Conservation (phyloP, 116 monocot genomes). For the Phalaenopsis hybrid region DNA sequence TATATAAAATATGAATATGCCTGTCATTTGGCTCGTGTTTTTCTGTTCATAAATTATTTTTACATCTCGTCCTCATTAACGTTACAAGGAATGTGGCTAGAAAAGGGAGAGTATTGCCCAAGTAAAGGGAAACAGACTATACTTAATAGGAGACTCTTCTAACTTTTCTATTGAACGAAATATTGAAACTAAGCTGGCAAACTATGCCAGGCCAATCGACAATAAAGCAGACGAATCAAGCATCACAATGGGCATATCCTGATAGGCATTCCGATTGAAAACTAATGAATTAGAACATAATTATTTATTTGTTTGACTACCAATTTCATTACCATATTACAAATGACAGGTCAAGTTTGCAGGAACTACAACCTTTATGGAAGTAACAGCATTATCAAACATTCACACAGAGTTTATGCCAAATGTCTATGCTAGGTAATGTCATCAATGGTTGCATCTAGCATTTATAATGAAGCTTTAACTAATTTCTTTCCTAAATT, state of each 20-base stretch:
- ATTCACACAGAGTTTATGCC: background rate
- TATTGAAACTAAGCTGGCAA: background rate
- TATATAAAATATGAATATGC: background rate
- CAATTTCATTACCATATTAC: background rate
- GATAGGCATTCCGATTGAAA: no score
- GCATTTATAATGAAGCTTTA: background rate
- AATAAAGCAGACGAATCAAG: no score
- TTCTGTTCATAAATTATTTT: background rate
- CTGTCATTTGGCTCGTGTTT: background rate
- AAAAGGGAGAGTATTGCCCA: background rate
- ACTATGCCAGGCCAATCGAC: no score
- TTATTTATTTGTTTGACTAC: no score
- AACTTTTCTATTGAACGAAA: background rate
- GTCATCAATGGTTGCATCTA: background rate
- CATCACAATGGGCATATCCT: no score
- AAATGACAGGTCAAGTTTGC: background rate
- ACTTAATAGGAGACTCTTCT: background rate
- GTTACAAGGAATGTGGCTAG: background rate
- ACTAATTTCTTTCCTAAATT: background rate
- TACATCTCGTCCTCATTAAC: background rate
- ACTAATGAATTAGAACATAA: no score
- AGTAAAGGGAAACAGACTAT: background rate
- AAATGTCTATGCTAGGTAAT: background rate
- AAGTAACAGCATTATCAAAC: background rate
- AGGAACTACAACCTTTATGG: background rate